Evolutionary conservation across 257 asterid species (phyloP).

Genomic region (Nicotiana tomentosiformis): DNA sequence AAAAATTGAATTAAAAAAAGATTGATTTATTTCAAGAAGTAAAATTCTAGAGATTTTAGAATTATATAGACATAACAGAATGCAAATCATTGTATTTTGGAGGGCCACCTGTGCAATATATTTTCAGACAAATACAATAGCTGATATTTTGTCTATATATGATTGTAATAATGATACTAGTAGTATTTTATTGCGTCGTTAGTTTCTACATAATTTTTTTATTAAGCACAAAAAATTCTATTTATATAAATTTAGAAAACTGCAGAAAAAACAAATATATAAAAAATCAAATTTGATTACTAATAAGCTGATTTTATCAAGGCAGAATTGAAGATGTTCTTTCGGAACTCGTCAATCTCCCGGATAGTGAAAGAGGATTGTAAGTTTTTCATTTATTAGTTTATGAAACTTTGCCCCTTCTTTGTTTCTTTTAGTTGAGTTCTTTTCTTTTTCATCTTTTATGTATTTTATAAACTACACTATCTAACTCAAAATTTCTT

Average conservation of each 20-base stretch:
- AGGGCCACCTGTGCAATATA: background rate
- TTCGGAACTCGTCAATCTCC: background rate
- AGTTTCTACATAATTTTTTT: too few species aligned
- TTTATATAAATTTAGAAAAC: background rate
- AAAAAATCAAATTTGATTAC: background rate
- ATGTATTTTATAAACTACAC: background rate
- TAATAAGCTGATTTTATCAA: background rate
- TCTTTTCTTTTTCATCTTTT: background rate
- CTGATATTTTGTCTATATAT: background rate
- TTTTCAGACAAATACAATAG: background rate
- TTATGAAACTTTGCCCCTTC: background rate
- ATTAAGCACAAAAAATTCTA: too few species aligned
- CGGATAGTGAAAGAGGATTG: slow-evolving; percentile 9
- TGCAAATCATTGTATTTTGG: background rate
- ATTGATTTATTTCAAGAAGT: background rate
- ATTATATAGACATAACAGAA: background rate
- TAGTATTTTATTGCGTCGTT: too few species aligned
- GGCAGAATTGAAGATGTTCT: slow-evolving; percentile 5
- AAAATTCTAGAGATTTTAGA: background rate
- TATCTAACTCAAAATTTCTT: background rate
- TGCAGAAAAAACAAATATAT: background rate
- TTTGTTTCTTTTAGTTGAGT: background rate
- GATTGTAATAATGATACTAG: background rate
- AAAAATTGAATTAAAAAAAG: background rate
- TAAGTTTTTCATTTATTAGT: background rate